These are phyloP conservation scores for Aspergillus melleus DNA, from an alignment of 2,329 filamentous ascomycete species.

Conservation along the genomic window DNA sequence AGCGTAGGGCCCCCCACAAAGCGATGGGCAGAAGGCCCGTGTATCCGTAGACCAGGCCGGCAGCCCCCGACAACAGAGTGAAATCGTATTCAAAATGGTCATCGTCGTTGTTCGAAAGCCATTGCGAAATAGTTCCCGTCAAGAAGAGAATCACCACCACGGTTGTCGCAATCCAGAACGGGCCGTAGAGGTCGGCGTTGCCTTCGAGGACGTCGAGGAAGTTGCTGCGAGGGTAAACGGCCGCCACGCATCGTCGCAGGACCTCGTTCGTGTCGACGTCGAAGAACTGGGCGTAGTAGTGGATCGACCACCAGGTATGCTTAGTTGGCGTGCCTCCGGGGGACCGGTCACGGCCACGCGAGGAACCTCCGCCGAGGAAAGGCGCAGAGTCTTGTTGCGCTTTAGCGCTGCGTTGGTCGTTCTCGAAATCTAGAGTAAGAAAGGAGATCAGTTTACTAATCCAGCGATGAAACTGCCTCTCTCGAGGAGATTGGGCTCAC, in stretches of 20 bases:
- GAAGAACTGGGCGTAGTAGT: slow-evolving; percentile 97
- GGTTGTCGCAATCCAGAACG: slow-evolving; percentile 98
- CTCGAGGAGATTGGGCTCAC: slow-evolving; percentile 41
- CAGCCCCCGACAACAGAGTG: slow-evolving; percentile 79
- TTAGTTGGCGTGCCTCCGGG: slow-evolving; percentile 59
- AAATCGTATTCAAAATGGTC: slow-evolving; percentile 90
- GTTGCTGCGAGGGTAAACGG: slow-evolving; percentile 87
- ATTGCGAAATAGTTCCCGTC: slow-evolving; percentile 92
- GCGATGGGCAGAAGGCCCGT: slow-evolving; percentile 81
- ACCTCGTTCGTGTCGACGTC: slow-evolving; percentile 95
- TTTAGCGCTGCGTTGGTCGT: slow-evolving; percentile 54
- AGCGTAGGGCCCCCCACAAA: slow-evolving; percentile 85
- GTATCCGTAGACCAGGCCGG: slow-evolving; percentile 93
- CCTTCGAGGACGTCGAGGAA: slow-evolving; percentile 97
- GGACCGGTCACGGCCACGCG: slow-evolving; percentile 42
- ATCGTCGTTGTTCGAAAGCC: slow-evolving; percentile 67
- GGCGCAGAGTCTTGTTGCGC: slow-evolving; percentile 51
- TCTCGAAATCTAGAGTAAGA: slow-evolving; percentile 64
- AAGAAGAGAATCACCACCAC: slow-evolving; percentile 94
- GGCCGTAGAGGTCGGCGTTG: slow-evolving; percentile 94
- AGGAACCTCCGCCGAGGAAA: slow-evolving; percentile 47
- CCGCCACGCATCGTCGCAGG: slow-evolving; percentile 78
- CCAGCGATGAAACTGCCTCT: slow-evolving; percentile 3
- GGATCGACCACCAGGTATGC: slow-evolving; percentile 86
- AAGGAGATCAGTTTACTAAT: not conserved